phyloP scores from a whole-genome alignment of 345 rosid species.

The Rhodomyrtus tomentosa region DNA sequence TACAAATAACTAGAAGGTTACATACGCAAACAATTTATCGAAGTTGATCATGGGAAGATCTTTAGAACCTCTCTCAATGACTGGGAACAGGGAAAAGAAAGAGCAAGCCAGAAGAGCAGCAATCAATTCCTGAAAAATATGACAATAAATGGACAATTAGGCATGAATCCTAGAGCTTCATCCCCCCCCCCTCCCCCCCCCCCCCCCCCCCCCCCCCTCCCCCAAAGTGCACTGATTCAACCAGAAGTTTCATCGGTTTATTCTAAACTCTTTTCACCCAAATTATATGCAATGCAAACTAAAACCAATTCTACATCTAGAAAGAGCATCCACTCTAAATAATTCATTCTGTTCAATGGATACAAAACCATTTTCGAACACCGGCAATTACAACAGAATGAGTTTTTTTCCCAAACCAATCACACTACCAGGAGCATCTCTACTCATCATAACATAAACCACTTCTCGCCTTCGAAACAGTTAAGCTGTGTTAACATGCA shows the following conservation, averaged over 20 bases:
- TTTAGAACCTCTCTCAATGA: slow-evolving; percentile 38
- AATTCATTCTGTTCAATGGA: background rate
- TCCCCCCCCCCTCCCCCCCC: background rate
- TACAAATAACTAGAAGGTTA: slow-evolving; percentile 12
- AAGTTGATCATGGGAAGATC: slow-evolving; percentile 75
- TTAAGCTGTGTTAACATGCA: background rate
- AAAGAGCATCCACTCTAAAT: background rate
- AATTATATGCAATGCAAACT: background rate
- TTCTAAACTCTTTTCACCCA: background rate
- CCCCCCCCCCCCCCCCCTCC: too few relatives aligned
- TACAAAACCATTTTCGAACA: background rate
- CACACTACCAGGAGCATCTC: background rate
- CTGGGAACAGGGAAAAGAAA: slow-evolving; percentile 81
- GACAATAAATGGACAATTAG: background rate
- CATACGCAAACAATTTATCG: slow-evolving; percentile 77
- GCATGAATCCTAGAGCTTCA: background rate
- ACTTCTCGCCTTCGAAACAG: background rate
- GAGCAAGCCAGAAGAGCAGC: slow-evolving; percentile 78
- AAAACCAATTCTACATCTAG: background rate
- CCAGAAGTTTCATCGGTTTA: background rate
- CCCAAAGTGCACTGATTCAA: background rate
- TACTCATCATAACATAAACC: background rate
- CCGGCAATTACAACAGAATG: background rate
- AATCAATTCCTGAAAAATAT: slow-evolving; percentile 60
- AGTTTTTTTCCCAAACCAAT: background rate